Conservation (phyloP, 2,329 filamentous ascomycete genomes). For the Arthrobotrys entomopaga region DNA sequence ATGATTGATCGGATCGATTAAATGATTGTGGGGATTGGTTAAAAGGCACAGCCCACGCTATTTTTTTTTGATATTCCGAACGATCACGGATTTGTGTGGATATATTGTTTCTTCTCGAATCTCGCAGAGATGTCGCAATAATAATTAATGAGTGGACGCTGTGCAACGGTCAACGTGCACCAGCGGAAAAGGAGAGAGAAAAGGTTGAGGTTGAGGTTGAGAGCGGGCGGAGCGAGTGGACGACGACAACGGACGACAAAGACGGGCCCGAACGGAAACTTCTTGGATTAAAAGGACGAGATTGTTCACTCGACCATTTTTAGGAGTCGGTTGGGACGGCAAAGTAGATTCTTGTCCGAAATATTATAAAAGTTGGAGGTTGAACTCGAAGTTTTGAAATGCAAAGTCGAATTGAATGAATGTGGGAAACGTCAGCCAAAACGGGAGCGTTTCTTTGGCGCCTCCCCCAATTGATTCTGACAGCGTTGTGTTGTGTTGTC, state of each 20-base stretch:
- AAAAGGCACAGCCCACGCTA: conserved; percentile 33
- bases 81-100: too few relatives aligned
- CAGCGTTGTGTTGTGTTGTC: too few relatives aligned
- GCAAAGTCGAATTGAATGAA: too few relatives aligned
- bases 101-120: conserved; percentile 5
- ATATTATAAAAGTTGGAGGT: conserved; percentile 19
- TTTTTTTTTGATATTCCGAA: not conserved
- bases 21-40: not conserved
- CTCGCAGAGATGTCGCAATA: conserved; percentile 29
- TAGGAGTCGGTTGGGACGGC: conserved; percentile 31
- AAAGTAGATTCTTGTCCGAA: conserved; percentile 1
- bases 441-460: too few relatives aligned
- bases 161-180: conserved; percentile 53
- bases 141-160: conserved; percentile 40
- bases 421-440: too few relatives aligned
- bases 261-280: not conserved
- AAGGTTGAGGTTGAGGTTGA: too few relatives aligned
- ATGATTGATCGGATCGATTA: not conserved
- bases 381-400: conserved; percentile 13
- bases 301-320: conserved; percentile 42
- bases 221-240: not conserved
- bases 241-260: conserved; percentile 6
- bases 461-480: too few relatives aligned
- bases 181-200: conserved; percentile 1
- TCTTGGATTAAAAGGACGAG: conserved; percentile 3